phyloP scores from a whole-genome alignment of 129 eudicot species.

The Flaveria bidentis region DNA sequence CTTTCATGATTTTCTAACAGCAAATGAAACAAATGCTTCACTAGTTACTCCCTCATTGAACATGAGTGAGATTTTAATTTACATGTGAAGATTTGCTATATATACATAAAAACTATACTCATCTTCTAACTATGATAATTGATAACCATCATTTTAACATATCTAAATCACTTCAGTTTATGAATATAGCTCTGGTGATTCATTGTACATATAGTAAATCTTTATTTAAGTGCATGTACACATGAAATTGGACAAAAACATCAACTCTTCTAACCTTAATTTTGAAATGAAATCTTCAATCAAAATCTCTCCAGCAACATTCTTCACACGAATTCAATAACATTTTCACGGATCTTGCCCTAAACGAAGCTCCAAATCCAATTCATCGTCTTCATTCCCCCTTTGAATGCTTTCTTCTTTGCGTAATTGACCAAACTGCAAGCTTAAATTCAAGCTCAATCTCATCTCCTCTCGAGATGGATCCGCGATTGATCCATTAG shows the following conservation, averaged over 20 bases:
- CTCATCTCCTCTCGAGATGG: slow-evolving; percentile 37
- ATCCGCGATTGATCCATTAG: slow-evolving; percentile 19
- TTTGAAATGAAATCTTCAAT: background rate
- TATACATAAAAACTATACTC: too few species aligned
- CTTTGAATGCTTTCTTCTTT: slow-evolving; percentile 30
- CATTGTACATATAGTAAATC: background rate
- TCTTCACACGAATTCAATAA: background rate
- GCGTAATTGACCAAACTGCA: slow-evolving; percentile 28
- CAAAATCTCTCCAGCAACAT: background rate
- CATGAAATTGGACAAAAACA: background rate
- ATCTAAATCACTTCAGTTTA: background rate
- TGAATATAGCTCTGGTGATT: background rate
- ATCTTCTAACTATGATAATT: background rate
- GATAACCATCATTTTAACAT: background rate
- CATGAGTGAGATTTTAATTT: too few species aligned
- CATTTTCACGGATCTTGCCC: slow-evolving; percentile 46
- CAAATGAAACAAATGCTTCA: too few species aligned
- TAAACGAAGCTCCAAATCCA: slow-evolving; percentile 92
- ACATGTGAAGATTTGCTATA: too few species aligned
- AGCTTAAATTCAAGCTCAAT: slow-evolving; percentile 42
- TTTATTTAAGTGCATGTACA: background rate
- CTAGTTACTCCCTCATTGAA: too few species aligned
- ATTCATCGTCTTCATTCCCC: slow-evolving; percentile 36
- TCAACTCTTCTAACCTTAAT: background rate
- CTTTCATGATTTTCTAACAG: too few species aligned